phyloP scores from a whole-genome alignment of 169 alveolate species.

The Cryptosporidium sp. region DNA sequence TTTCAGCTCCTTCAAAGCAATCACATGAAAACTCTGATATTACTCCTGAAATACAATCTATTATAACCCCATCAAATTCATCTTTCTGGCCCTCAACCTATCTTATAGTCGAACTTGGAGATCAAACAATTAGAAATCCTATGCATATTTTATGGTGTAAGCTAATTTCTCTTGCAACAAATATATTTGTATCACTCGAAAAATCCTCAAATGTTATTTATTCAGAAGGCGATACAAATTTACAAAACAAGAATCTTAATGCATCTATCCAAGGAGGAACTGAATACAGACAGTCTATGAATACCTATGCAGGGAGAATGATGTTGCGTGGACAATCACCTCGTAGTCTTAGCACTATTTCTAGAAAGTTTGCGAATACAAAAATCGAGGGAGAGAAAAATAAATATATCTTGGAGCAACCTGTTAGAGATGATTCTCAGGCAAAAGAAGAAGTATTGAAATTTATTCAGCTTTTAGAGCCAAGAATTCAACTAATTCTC shows the following conservation, averaged over 20 bases:
- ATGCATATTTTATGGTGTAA: conserved; percentile 68
- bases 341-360: conserved; percentile 10
- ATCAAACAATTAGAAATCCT: conserved; percentile 49
- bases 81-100: conserved; percentile 52
- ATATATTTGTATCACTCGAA: conserved; percentile 13
- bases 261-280: conserved; percentile 3
- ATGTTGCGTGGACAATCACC: not conserved
- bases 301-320: not conserved
- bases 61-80: not conserved
- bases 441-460: conserved; percentile 10
- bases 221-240: not conserved
- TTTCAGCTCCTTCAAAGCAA: not conserved
- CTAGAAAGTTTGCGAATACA: not conserved
- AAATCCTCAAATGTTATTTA: not conserved
- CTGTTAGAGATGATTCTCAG: conserved; percentile 32
- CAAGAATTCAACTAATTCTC: conserved; percentile 24
- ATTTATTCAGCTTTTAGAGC: conserved; percentile 29
- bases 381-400: not conserved
- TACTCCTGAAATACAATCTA: not conserved
- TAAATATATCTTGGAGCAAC: not conserved
- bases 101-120: conserved; percentile 17
- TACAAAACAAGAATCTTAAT: not conserved
- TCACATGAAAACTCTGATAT: not conserved
- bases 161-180: conserved; percentile 31
- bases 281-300: not conserved